phyloP scores from a whole-genome alignment of 768 basidiomycete genomes.

The Boletus rex-veris region DNA sequence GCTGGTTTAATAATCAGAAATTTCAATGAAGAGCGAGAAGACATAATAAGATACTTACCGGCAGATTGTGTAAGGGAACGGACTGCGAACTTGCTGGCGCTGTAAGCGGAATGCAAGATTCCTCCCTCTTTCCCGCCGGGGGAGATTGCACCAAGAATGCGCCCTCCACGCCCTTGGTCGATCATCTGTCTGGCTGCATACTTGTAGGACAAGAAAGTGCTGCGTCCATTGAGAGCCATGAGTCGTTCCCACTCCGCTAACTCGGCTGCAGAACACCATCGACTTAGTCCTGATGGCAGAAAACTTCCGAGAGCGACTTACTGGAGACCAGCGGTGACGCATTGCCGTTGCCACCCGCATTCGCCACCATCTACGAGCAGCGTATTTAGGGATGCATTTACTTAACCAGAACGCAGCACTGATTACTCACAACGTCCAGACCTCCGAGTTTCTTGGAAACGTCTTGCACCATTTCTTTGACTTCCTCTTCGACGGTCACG shows the following conservation, averaged over 20 bases:
- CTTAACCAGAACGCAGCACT: too few species aligned
- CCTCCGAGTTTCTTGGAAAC: constrained; percentile 30
- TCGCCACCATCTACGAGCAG: constrained; percentile 15
- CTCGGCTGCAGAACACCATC: neutral
- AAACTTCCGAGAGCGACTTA: neutral
- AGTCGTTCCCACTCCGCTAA: constrained; percentile 1
- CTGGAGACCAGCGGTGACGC: neutral
- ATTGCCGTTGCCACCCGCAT: constrained; percentile 1
- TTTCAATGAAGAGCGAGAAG: neutral
- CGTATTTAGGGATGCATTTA: neutral
- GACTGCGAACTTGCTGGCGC: constrained; percentile 38
- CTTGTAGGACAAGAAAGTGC: constrained; percentile 35
- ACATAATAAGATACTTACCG: constrained; percentile 17
- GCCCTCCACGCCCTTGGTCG: constrained; percentile 35
- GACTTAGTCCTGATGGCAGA: neutral
- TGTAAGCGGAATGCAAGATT: constrained; percentile 19
- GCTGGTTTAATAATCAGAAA: neutral
- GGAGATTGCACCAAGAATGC: constrained; percentile 47
- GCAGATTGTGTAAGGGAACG: constrained; percentile 38
- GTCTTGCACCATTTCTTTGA: neutral
- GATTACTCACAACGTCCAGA: neutral
- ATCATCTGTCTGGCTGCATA: too few species aligned
- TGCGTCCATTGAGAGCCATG: constrained; percentile 45
- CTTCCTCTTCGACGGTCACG: constrained; percentile 24
- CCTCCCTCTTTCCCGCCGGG: neutral